Evolutionary conservation across 805 yeast species (phyloP), one percentile per base, ranked within the genome.

Genomic region (Candida methanosorbosa): DNA sequence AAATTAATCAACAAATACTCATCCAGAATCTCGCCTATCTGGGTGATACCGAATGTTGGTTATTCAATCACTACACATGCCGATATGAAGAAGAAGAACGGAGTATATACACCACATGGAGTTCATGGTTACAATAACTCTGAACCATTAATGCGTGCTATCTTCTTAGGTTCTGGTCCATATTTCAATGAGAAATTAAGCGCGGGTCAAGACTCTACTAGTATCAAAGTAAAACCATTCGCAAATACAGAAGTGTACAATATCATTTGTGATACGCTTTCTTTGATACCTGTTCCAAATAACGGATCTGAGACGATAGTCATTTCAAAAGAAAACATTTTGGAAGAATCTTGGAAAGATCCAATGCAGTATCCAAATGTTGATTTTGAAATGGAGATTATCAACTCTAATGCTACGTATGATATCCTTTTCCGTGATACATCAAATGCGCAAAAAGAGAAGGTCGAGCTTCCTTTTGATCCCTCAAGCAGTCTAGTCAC

Each of bases 111-210:
- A n/a, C 82, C 85, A 4, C 63, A 63, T 36, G 96, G 95, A 8
- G 81, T 81, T 1, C 94, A 85, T 56, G 97, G 97, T 2, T 88
- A 84, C 54, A 75, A 81, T 49, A 82, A 81, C 48, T 68, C 79
- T 0, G 85, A 79, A 40, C 69, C 80, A 6, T 60, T 86, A 38
- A 87, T 87, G 95, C 62, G 95, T 33, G 87, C 95, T 0, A 46
- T 84, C 9, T 88, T 90, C 52, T 46, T 85, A 27, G 94, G 81
- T 0, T 54, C 68, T 2, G 97, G 97, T 0, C 96, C 96, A 0
- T 82, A 69, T 48, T 87, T 88, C 55, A 49, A 58, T 27, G 41
- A 46, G 8, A 40, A 39, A 17, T 29, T 40, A 4, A n/a, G n/a
- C n/a, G n/a, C n/a, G n/a, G 46, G 56, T 4, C 57, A 52, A 27